Conservation (phyloP, 2,329 filamentous ascomycete species). For the Sclerotinia glacialis region DNA sequence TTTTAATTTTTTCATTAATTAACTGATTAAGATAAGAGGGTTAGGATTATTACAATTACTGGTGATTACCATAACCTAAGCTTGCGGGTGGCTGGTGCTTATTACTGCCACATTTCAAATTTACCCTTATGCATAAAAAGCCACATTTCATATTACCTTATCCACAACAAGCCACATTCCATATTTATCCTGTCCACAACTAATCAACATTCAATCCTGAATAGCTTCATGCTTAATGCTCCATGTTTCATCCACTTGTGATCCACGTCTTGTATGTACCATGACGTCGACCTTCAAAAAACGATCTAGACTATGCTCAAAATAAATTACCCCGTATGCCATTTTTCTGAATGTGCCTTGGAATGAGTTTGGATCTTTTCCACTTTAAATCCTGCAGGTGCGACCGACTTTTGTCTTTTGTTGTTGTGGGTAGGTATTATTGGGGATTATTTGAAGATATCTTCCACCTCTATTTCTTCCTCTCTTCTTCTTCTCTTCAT, state of each 20-base stretch:
- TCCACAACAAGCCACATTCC: slow-evolving; percentile 1
- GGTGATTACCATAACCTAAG: no score
- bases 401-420: not conserved
- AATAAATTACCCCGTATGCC: not conserved
- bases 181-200: not conserved
- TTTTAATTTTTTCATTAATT: no score
- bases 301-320: not conserved
- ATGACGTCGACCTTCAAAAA: slow-evolving; percentile 1
- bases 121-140: no score
- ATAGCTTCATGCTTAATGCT: slow-evolving; percentile 4
- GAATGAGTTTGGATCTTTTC: not conserved
- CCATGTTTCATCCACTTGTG: not conserved
- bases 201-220: not conserved
- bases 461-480: not conserved
- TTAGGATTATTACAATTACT: no score
- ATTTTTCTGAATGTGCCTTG: not conserved
- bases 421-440: not conserved
- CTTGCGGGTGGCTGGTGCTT: no score
- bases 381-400: slow-evolving; percentile 1
- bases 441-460: not conserved
- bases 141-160: not conserved
- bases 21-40: no score
- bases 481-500: not conserved
- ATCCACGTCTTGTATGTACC: not conserved
- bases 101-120: slow-evolving; percentile 5